Base-by-base conservation (phyloP, 2,329 filamentous ascomycete species). In the Ploettnerulaceae sp. region DNA sequence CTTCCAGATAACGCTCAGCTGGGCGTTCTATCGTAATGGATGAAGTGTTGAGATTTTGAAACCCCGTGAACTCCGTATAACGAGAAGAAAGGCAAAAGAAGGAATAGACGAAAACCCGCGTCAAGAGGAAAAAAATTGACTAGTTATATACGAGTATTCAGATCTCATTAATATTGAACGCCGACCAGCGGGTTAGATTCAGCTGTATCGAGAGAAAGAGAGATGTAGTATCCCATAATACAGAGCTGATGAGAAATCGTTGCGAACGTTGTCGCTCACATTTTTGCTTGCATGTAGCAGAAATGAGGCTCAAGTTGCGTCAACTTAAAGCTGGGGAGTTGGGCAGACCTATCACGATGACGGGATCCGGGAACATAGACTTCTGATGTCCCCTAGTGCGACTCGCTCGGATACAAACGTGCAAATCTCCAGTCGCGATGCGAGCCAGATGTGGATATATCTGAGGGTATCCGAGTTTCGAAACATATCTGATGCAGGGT, bases 401-500 rank as follows among this genome's bases (percentile, higher is more conserved):
- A 46, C n/a, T 38, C 38, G 43, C 43, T 32, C 38, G 35, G 44
- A 44, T 35, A 11, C 25, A 18, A 12, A 4, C 15, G 21, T 35
- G 18, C 12, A 28, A n/a, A 12, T 9, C 22, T 33, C n/a, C n/a
- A n/a, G 20, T 43, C 15, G 38, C 38, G 31, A 37, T 36, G 41
- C 22, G 36, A 20, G 18, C 29, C 35, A 17, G 36, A 32, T 24
- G 15, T 28, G 29, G 21, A 21, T 31, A 11, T 18, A 25, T 7
- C 17, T 7, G 22, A 29, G 43, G 28, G 33, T n/a, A 11, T 44
- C 28, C 11, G 11, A 18, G 34, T 44, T 41, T 47, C 36, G 40
- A 51, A 51, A 51, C 48, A 29, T 22, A 15, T n/a, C 17, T 51
- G 48, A 51, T 24, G 48, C 48, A 48, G 24, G 34, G 40, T 43